Percentiles rank a stretch among this genome's conserved stretches.
Conservation (phyloP, 371 early-diverging fungal species). For the Actinomortierella wolfii region DNA sequence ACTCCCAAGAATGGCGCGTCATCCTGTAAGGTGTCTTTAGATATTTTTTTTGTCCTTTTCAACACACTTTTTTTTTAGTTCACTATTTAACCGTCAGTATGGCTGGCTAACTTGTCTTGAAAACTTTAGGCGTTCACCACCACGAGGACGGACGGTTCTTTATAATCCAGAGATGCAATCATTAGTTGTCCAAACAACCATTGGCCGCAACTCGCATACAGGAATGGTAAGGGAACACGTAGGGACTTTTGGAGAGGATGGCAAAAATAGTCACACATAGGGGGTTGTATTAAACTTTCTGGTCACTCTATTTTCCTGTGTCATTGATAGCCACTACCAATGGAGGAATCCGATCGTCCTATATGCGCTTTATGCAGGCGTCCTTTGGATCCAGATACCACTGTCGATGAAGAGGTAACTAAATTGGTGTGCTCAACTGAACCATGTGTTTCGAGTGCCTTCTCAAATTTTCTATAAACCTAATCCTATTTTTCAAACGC, state of each 20-base stretch:
- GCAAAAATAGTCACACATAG: too few relatives aligned
- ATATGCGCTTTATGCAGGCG: constrained; percentile 30
- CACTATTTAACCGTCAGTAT: too few relatives aligned
- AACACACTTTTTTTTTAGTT: too few relatives aligned
- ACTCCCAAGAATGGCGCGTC: constrained; percentile 55
- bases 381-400: constrained; percentile 22
- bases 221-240: constrained; percentile 16
- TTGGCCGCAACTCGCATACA: constrained; percentile 23
- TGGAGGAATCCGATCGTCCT: constrained; percentile 3
- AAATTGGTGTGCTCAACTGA: too few relatives aligned
- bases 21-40: constrained; percentile 48
- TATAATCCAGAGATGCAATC: constrained; percentile 45
- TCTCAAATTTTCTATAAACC: not conserved
- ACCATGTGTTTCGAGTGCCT: not conserved
- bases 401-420: constrained; percentile 23
- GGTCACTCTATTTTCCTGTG: constrained; percentile 1
- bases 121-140: constrained; percentile 20
- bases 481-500: not conserved
- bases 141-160: constrained; percentile 41
- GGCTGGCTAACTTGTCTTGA: not conserved
- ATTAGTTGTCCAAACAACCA: constrained; percentile 16
- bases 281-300: too few relatives aligned
- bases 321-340: constrained; percentile 14
- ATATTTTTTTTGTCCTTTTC: constrained; percentile 2
- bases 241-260: not conserved